Percentiles rank a stretch among this genome's conserved stretches.
These are phyloP conservation scores for Brassica hybrid DNA, from an alignment of 441 rosid genomes.

Conservation along the genomic window DNA sequence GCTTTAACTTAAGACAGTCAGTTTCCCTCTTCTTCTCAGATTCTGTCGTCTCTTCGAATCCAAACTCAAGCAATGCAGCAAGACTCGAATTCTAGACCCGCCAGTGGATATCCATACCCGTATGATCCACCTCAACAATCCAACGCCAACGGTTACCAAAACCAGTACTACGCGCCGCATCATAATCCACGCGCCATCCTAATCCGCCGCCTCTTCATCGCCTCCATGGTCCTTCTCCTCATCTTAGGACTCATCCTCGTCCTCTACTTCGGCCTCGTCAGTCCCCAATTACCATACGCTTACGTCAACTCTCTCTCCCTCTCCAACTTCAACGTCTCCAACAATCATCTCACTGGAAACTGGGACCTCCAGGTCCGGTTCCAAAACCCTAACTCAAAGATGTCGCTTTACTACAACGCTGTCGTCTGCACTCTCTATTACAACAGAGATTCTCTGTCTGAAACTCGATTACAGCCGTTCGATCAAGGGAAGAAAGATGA, in stretches of 20 bases:
- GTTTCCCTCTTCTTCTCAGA: background rate
- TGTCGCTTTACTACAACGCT: constrained; percentile 53
- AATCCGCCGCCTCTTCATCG: constrained; percentile 55
- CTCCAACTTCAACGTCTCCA: constrained; percentile 60
- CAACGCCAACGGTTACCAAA: constrained; percentile 44
- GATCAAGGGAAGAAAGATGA: constrained; percentile 54
- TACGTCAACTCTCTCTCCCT: constrained; percentile 55
- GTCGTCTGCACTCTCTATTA: constrained; percentile 40
- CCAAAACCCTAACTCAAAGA: constrained; percentile 80
- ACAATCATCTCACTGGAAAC: constrained; percentile 48
- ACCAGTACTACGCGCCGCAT: constrained; percentile 40
- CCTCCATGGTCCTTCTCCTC: constrained; percentile 37
- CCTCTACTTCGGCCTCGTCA: constrained; percentile 71
- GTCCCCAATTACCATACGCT: constrained; percentile 71
- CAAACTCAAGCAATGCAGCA: constrained; percentile 46
- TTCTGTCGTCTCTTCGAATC: background rate
- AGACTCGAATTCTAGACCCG: constrained; percentile 53
- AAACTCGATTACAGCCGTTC: constrained; percentile 61
- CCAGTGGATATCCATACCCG: constrained; percentile 59
- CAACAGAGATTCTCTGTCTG: constrained; percentile 40
- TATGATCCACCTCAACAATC: constrained; percentile 27
- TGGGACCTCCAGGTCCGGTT: constrained; percentile 63
- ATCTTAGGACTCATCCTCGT: constrained; percentile 56
- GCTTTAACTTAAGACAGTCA: background rate
- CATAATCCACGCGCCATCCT: constrained; percentile 53